Evolutionary conservation across 2,329 filamentous ascomycete genomes (phyloP).

Genomic region (Amauroascus verrucosus): DNA sequence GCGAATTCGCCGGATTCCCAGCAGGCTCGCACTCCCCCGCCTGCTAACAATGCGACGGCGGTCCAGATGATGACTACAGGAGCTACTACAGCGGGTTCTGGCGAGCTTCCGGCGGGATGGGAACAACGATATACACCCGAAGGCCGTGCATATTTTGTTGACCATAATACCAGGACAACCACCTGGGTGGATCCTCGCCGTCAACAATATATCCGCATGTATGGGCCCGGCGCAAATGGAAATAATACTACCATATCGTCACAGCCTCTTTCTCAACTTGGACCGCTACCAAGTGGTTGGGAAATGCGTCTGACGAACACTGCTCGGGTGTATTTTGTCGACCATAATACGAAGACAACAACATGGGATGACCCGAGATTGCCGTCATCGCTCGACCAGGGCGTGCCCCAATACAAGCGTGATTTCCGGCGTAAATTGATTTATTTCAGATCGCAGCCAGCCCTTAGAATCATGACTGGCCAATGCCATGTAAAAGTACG

Average conservation of each 20-base stretch:
- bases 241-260: slow-evolving; percentile 85
- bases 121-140: slow-evolving; percentile 94
- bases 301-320: slow-evolving; percentile 99
- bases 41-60: slow-evolving; percentile 42
- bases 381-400: slow-evolving; percentile 92
- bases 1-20: slow-evolving; percentile 61
- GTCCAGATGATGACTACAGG: slow-evolving; percentile 90
- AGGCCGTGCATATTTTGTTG: slow-evolving; percentile 90
- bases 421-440: slow-evolving; percentile 97
- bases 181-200: slow-evolving; percentile 97
- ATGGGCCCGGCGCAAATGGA: slow-evolving; percentile 67
- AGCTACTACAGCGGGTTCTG: slow-evolving; percentile 84
- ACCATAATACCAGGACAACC: slow-evolving; percentile 95
- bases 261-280: slow-evolving; percentile 92
- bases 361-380: slow-evolving; percentile 97
- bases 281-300: slow-evolving; percentile 92
- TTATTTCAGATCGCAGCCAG: slow-evolving; percentile 97
- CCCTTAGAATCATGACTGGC: slow-evolving; percentile 85
- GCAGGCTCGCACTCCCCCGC: slow-evolving; percentile 35
- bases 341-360: slow-evolving; percentile 98
- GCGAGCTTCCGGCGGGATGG: slow-evolving; percentile 91
- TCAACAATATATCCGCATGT: slow-evolving; percentile 98
- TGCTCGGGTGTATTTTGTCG: slow-evolving; percentile 94
- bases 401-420: slow-evolving; percentile 98
- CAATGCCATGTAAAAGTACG: slow-evolving; percentile 98